These are phyloP conservation scores for Colletotrichum lupini DNA, from an alignment of 2,329 filamentous ascomycete genomes.

Conservation along the genomic window DNA sequence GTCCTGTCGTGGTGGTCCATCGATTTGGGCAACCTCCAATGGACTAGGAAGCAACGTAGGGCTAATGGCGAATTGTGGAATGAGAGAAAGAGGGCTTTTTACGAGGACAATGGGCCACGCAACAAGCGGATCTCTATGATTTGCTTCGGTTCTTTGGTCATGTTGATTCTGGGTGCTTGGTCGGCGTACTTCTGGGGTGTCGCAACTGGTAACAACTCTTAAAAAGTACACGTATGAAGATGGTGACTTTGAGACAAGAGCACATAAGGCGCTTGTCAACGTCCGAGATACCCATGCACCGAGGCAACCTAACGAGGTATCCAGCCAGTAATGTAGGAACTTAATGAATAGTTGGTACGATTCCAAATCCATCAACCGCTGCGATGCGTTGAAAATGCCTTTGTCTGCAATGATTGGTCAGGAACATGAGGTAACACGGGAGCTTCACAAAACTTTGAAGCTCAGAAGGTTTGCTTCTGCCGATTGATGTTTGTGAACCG, in stretches of 20 bases:
- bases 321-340: not conserved
- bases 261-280: not conserved
- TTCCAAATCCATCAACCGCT: not conserved
- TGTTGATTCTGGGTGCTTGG: conserved; percentile 64
- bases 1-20: conserved; percentile 45
- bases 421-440: no score
- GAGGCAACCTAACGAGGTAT: not conserved
- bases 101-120: conserved; percentile 44
- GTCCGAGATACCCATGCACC: not conserved
- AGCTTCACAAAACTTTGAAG: not conserved
- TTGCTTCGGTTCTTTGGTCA: conserved; percentile 55
- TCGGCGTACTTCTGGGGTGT: conserved; percentile 70
- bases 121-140: conserved; percentile 54
- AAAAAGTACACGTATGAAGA: not conserved
- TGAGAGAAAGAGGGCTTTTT: conserved; percentile 46
- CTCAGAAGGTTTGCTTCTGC: not conserved
- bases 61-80: conserved; percentile 54
- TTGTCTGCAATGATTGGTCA: no score
- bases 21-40: conserved; percentile 63
- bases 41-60: conserved; percentile 66
- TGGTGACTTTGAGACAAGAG: no score
- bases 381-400: not conserved
- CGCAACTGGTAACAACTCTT: conserved; percentile 60
- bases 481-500: no score
- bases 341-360: not conserved